These are phyloP conservation scores for Phytophthora vignae DNA, from an alignment of 352 stramenopile species.

Conservation along the genomic window DNA sequence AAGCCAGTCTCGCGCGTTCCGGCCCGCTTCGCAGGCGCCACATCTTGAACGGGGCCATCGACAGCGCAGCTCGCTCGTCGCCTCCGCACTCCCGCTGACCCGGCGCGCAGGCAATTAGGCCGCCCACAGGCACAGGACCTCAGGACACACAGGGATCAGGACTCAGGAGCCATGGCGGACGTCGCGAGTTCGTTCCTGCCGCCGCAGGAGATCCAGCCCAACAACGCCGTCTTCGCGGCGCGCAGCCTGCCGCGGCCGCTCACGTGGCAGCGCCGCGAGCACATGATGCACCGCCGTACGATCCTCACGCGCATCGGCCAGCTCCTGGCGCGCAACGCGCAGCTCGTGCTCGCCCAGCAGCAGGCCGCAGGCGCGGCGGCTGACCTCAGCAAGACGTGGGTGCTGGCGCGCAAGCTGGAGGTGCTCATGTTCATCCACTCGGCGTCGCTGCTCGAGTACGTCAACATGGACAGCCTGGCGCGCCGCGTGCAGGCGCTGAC, in stretches of 20 bases:
- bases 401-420: conserved; percentile 82
- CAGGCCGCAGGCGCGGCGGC: neutral
- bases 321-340: conserved; percentile 67
- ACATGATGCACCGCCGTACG: conserved; percentile 69
- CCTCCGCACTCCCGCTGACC: neutral
- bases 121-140: neutral
- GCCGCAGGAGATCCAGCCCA: conserved; percentile 70
- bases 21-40: conserved; percentile 8
- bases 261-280: conserved; percentile 83
- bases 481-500: conserved; percentile 85
- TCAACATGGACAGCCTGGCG: conserved; percentile 79
- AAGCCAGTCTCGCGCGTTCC: conserved; percentile 8
- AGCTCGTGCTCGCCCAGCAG: conserved; percentile 45
- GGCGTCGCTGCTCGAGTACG: conserved; percentile 83
- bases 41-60: conserved; percentile 17
- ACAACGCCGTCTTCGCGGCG: conserved; percentile 78
- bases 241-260: conserved; percentile 76
- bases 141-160: neutral
- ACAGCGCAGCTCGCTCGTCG: neutral
- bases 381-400: conserved; percentile 65
- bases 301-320: conserved; percentile 76
- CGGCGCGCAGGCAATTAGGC: neutral
- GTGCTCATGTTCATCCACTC: conserved; percentile 87
- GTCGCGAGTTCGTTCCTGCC: conserved; percentile 34
- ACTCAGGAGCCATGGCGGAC: conserved; percentile 27